Percentiles rank a stretch among this genome's conserved stretches.
These are phyloP conservation scores for Ustilago crameri DNA, from an alignment of 1,284 basidiomycete genomes.

Conservation along the genomic window DNA sequence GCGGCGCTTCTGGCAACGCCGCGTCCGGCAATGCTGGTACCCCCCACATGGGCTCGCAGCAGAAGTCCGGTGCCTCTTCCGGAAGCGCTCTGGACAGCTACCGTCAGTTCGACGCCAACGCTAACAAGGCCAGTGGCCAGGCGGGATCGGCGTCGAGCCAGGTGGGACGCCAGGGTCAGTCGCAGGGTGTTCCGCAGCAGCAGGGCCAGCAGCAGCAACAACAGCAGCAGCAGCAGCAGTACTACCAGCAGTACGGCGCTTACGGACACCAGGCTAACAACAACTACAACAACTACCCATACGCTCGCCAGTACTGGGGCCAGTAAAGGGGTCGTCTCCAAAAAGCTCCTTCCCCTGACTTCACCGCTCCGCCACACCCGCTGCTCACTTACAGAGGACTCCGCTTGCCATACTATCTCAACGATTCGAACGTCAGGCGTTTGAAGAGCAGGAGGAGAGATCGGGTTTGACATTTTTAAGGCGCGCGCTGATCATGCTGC, in stretches of 20 bases:
- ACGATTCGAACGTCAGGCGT: too few relatives aligned
- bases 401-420: too few relatives aligned
- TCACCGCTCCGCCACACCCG: conserved; percentile 8
- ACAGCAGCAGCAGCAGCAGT: conserved; percentile 63
- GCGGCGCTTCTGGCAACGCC: conserved; percentile 31
- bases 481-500: too few relatives aligned
- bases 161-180: conserved; percentile 45
- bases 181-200: conserved; percentile 38
- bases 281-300: conserved; percentile 62
- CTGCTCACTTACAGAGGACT: too few relatives aligned
- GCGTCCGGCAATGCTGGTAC: conserved; percentile 40
- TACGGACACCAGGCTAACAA: conserved; percentile 61
- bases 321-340: conserved; percentile 23
- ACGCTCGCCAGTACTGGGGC: conserved; percentile 66
- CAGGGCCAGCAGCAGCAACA: conserved; percentile 46
- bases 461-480: too few relatives aligned
- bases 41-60: conserved; percentile 51
- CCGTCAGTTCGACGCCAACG: conserved; percentile 49
- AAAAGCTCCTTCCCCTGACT: conserved; percentile 1
- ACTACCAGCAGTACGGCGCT: conserved; percentile 63
- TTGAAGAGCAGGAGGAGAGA: too few relatives aligned
- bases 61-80: conserved; percentile 44
- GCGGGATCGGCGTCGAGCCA: conserved; percentile 27
- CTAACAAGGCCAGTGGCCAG: conserved; percentile 37
- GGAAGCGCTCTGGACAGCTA: conserved; percentile 51